Evolutionary conservation across 495 filamentous ascomycete genomes (phyloP).

Genomic region (Tuber umbilicatum): DNA sequence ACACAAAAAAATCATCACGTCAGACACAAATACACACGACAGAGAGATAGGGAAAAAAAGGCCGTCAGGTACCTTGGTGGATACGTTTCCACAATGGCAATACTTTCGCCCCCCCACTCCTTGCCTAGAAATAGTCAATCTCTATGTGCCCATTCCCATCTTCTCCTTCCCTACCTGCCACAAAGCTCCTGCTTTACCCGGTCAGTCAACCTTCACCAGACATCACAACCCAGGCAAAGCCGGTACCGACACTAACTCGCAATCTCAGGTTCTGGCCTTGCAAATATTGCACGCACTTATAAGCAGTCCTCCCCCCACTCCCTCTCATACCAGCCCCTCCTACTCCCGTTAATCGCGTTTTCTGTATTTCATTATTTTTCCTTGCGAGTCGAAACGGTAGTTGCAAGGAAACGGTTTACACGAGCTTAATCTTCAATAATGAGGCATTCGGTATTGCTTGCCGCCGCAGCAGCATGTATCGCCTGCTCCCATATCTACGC

Average conservation of each 20-base stretch:
- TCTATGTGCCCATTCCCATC: too few species aligned
- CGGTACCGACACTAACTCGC: not conserved
- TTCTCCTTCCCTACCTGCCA: not conserved
- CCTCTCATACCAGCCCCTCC: not conserved
- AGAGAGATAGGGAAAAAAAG: not conserved
- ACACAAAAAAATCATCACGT: too few species aligned
- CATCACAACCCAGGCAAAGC: not conserved
- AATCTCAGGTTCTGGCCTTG: not conserved
- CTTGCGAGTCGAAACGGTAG: not conserved
- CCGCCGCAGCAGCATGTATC: not conserved
- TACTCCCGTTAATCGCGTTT: not conserved
- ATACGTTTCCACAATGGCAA: not conserved
- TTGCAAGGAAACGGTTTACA: not conserved
- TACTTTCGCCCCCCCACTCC: not conserved
- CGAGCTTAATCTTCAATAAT: not conserved
- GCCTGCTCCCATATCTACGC: not conserved
- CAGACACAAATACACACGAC: not conserved
- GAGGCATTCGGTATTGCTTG: not conserved
- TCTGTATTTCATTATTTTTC: not conserved
- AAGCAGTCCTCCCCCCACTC: not conserved
- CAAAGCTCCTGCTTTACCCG: not conserved
- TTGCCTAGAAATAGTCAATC: not conserved
- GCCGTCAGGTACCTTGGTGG: not conserved
- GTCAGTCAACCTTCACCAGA: not conserved
- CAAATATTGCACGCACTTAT: not conserved